These are phyloP conservation scores for Agastache rugosa DNA, from an alignment of 257 asterid genomes.

Conservation along the genomic window DNA sequence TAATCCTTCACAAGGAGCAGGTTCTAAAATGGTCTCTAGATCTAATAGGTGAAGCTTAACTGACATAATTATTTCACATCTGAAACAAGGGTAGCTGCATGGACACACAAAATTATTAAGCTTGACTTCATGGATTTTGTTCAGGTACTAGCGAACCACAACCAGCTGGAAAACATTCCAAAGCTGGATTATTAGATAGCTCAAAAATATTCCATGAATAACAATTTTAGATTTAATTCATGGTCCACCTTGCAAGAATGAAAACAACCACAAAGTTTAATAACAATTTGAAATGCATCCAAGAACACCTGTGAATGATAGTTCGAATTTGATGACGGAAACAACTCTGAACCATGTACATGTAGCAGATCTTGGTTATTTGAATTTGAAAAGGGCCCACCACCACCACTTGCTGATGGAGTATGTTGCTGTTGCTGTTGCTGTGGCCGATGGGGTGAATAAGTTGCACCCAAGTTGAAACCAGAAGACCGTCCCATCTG, in stretches of 20 bases:
- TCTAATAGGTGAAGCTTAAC: constrained; percentile 13
- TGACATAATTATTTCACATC: neutral
- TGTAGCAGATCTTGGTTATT: constrained; percentile 67
- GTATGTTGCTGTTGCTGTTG: constrained; percentile 85
- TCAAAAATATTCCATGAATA: constrained; percentile 17
- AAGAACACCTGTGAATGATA: constrained; percentile 79
- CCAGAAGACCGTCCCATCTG: constrained; percentile 98
- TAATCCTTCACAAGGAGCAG: constrained; percentile 18
- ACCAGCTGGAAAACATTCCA: constrained; percentile 10
- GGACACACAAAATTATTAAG: neutral
- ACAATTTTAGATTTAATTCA: neutral
- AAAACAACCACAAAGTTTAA: constrained; percentile 7
- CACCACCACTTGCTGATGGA: constrained; percentile 70
- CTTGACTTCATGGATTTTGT: constrained; percentile 15
- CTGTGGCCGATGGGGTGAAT: constrained; percentile 88
- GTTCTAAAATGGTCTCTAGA: constrained; percentile 17
- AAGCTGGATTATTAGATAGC: constrained; percentile 24
- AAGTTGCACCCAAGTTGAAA: constrained; percentile 86
- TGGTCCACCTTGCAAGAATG: constrained; percentile 14
- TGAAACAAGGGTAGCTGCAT: neutral
- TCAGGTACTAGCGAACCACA: constrained; percentile 25
- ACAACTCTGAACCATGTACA: constrained; percentile 89
- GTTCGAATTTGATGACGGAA: constrained; percentile 75
- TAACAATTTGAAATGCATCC: constrained; percentile 15
- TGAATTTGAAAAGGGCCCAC: constrained; percentile 52